Evolutionary conservation across 2,329 filamentous ascomycete species (phyloP), one percentile per base, ranked within the genome.

Genomic region (Fusarium bactridioides): DNA sequence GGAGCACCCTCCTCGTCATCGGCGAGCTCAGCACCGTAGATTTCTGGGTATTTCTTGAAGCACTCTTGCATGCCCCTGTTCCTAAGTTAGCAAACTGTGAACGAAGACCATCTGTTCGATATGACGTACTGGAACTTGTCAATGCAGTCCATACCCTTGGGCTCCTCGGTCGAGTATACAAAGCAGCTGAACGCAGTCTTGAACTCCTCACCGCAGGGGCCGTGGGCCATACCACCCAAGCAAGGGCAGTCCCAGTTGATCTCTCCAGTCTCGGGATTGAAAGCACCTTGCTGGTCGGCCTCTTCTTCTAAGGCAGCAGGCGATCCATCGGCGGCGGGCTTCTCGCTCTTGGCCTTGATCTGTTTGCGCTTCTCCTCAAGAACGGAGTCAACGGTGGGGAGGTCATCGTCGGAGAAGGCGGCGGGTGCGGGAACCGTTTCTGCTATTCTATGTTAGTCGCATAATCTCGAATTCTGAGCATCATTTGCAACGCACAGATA

Each of bases 171-270:
- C 7, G 94, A 97, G 84, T 92, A 96, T n/a, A 99, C 94, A 79
- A 99, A 99, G 85, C 96, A 99, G 88, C 94, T 97, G 79, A 99
- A 99, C 0, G 96, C 96, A 29, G 91, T 91, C 86, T 92, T 94
- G 88, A 99, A 99, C 79, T 98, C 91, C 80, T 97, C 94, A 53
- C 96, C 96, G 80, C 96, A 99, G 60, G 96, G 96, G 0, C 96
- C 96, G 79, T 97, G 85, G 12, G 96, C 96, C 96, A 99, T 99
- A 59, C 96, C 96, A 54, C 96, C 96, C 38, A 99, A 86, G 82
- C 96, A 99, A 21, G 96, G 96, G 83, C 96, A 99, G 81, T 98
- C 96, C 96, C 96, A 99, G 87, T 99, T 99, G 84, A 99, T 99
- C 88, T 99, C 96, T 76, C 96, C 96, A 15, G 96, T 99, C 85